Base-by-base conservation (phyloP, 306 rosid species). In the Quercus alba region DNA sequence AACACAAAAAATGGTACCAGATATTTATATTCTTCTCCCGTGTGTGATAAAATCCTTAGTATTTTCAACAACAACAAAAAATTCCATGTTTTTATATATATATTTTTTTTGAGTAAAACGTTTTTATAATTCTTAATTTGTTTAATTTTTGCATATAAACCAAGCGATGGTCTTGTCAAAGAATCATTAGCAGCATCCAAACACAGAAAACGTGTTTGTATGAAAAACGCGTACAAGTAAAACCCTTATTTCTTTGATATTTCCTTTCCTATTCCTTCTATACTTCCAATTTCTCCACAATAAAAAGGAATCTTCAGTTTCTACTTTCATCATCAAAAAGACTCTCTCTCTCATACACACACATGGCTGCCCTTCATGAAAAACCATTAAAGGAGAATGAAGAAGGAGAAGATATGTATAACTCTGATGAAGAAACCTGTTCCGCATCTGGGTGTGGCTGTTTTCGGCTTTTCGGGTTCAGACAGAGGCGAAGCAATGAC, bases 371-470 rank as follows among this genome's bases (percentile, higher is more conserved):
- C 71, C 52, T 56, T 3, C 85, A 86, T 73, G 81, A 81, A 62
- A 77, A 79, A 71, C 84, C 91, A 67, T 33, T 88, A 66, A 72
- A 26, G 64, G 75, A 82, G 72, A 78, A 76, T 2, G 56, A 51
- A 1, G 83, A 77, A 6, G 85, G 41, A 31, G 81, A 82, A 20
- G 80, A 77, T 77, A 72, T 38, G 18, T 73, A 63, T 8, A 89
- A 81, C 11, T 21, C 51, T 0, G 89, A 56, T 0, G 90, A 86
- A 66, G 89, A 86, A 5, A 23, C 64, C 19, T 8, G 54, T 30
- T 51, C 81, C 17, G 38, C 64, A 1, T 70, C 75, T 20, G 82
- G 88, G 33, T 89, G 93, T 12, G 83, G 87, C 9, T 91, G 97
- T 61, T 85, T 91, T 13, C n/a, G 78, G 51, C 59, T 80, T 4